Conservation (phyloP, 257 asterid genomes). For the Gentiana macrophylla region DNA sequence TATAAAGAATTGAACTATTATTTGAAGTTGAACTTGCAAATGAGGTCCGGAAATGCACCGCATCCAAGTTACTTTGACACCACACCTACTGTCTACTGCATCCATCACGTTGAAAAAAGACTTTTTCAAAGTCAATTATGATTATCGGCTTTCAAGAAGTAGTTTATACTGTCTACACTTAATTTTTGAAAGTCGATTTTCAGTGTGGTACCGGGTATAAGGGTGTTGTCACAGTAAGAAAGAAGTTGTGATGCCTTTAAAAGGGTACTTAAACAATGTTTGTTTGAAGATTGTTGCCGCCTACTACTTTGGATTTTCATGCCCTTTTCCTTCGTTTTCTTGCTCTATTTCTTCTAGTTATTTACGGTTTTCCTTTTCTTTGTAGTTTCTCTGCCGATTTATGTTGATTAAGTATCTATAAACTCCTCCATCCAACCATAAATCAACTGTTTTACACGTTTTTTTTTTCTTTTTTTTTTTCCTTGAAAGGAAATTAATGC, state of each 20-base stretch:
- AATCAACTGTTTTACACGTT: neutral
- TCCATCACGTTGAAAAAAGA: no score
- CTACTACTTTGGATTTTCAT: neutral
- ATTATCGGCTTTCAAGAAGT: no score
- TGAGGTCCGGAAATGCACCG: no score
- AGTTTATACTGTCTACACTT: no score
- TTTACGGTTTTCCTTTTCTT: neutral
- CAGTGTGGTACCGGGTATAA: no score
- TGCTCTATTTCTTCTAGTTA: neutral
- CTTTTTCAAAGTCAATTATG: no score
- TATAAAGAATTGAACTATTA: neutral
- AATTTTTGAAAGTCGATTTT: no score
- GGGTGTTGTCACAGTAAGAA: no score
- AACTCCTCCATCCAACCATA: neutral
- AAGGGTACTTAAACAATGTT: neutral
- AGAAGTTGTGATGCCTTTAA: no score
- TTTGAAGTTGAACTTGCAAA: no score
- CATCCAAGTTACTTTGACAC: no score
- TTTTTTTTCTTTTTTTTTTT: neutral
- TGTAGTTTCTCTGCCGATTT: neutral
- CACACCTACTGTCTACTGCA: no score
- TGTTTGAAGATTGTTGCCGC: neutral
- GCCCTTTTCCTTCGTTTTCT: neutral
- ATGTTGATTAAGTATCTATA: neutral
- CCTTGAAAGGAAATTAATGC: conserved; percentile 58